Evolutionary conservation across 441 rosid species (phyloP).

Genomic region (Mallotus japonicus): DNA sequence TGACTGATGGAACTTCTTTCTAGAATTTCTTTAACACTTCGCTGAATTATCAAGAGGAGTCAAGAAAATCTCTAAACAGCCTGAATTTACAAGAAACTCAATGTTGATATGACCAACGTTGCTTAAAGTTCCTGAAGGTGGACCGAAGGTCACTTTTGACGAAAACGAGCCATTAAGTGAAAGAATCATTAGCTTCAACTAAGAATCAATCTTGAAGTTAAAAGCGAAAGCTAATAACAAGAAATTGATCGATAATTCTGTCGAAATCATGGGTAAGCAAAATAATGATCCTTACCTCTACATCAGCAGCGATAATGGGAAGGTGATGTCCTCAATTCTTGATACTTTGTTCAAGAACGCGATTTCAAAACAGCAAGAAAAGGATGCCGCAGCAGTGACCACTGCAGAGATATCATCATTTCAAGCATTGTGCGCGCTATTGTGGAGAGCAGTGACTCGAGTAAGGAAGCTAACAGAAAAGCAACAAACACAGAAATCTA

Average conservation of each 20-base stretch:
- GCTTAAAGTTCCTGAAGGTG: constrained; percentile 66
- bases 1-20: too few relatives aligned
- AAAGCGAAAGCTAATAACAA: constrained; percentile 57
- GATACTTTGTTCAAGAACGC: constrained; percentile 37
- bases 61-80: constrained; percentile 48
- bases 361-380: constrained; percentile 23
- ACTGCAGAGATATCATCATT: constrained; percentile 62
- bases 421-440: constrained; percentile 50
- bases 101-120: constrained; percentile 54
- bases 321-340: constrained; percentile 30
- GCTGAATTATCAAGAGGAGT: constrained; percentile 63
- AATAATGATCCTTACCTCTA: constrained; percentile 44
- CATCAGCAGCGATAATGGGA: constrained; percentile 28
- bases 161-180: constrained; percentile 72
- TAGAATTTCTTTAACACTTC: constrained; percentile 89
- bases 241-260: constrained; percentile 27
- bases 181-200: constrained; percentile 71
- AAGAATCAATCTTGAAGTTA: constrained; percentile 58
- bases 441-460: too few relatives aligned
- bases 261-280: constrained; percentile 50
- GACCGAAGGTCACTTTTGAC: constrained; percentile 67
- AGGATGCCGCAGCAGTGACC: too few relatives aligned
- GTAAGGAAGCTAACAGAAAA: too few relatives aligned
- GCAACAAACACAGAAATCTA: too few relatives aligned
- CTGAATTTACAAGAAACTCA: constrained; percentile 60